Evolutionary conservation across 2,329 filamentous ascomycete species (phyloP).

Genomic region (Trichothecium sympodiale): DNA sequence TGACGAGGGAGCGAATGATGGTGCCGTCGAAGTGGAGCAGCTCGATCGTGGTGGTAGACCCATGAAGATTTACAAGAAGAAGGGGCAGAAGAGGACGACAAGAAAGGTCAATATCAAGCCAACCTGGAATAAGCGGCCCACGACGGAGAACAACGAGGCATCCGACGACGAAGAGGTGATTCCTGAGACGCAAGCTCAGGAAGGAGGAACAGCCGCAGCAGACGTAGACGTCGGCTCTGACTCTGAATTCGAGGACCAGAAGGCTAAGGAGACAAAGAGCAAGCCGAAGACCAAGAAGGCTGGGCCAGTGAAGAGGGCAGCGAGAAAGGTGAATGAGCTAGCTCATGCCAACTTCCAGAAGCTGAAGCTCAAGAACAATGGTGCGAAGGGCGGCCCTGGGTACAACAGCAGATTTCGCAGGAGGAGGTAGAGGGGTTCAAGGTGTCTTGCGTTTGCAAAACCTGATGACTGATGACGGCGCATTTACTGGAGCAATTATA

Average conservation of each 20-base stretch:
- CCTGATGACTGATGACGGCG: background rate
- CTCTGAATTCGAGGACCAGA: conserved; percentile 9
- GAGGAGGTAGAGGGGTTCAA: conserved; percentile 17
- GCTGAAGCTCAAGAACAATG: conserved; percentile 51
- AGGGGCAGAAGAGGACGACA: conserved; percentile 71
- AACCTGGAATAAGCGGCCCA: conserved; percentile 35
- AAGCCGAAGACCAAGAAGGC: conserved; percentile 23
- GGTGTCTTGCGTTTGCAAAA: background rate
- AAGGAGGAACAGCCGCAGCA: conserved; percentile 9
- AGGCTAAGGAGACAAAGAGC: conserved; percentile 12
- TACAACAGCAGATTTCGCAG: conserved; percentile 48
- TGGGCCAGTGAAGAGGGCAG: conserved; percentile 37
- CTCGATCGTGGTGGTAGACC: conserved; percentile 47
- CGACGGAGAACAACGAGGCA: conserved; percentile 18
- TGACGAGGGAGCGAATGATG: conserved; percentile 49
- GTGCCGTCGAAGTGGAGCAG: conserved; percentile 37
- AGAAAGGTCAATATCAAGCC: conserved; percentile 54
- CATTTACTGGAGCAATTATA: background rate
- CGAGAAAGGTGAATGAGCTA: conserved; percentile 51
- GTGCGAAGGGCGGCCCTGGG: conserved; percentile 49
- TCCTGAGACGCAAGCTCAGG: conserved; percentile 16
- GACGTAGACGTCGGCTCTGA: conserved; percentile 6
- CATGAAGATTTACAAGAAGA: conserved; percentile 64
- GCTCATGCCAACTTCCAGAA: conserved; percentile 58
- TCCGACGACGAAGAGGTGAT: conserved; percentile 23